phyloP scores from a whole-genome alignment of 768 basidiomycete species.

The Wakefieldia striispora region DNA sequence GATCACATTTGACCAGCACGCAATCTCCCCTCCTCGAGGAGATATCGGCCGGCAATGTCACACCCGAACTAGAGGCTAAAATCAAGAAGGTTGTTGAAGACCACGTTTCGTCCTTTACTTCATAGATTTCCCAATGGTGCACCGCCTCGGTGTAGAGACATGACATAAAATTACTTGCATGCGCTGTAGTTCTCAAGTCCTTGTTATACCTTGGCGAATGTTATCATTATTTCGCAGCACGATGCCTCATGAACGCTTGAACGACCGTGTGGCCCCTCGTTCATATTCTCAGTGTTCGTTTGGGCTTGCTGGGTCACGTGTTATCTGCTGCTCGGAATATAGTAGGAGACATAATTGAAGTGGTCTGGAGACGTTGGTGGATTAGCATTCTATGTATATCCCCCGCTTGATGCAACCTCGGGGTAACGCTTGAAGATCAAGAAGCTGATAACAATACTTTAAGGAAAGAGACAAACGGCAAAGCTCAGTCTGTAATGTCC shows the following conservation, averaged over 20 bases:
- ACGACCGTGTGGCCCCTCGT: too few species aligned
- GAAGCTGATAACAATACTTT: neutral
- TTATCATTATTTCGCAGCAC: slow-evolving; percentile 28
- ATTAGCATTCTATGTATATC: too few species aligned
- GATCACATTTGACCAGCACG: slow-evolving; percentile 74
- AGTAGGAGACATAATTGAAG: too few species aligned
- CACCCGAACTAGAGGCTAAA: slow-evolving; percentile 86
- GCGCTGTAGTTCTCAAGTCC: slow-evolving; percentile 18
- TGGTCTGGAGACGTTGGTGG: too few species aligned
- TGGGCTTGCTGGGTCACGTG: too few species aligned
- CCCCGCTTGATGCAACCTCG: neutral
- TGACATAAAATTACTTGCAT: slow-evolving; percentile 21
- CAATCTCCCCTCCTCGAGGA: slow-evolving; percentile 78
- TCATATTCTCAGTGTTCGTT: too few species aligned
- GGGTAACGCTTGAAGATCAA: neutral
- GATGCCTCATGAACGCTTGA: neutral
- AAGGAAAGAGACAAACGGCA: neutral
- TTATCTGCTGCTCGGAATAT: too few species aligned
- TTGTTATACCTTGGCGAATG: slow-evolving; percentile 27
- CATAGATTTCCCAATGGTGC: slow-evolving; percentile 34
- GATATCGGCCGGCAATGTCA: slow-evolving; percentile 80
- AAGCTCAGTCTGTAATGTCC: slow-evolving; percentile 10
- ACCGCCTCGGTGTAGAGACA: slow-evolving; percentile 14
- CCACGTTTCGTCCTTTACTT: slow-evolving; percentile 78
- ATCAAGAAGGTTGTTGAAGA: slow-evolving; percentile 95